Percentiles rank a stretch among this genome's conserved stretches.
phyloP scores from a whole-genome alignment of 2,329 filamentous ascomycete genomes.

The Ascochyta fabae region DNA sequence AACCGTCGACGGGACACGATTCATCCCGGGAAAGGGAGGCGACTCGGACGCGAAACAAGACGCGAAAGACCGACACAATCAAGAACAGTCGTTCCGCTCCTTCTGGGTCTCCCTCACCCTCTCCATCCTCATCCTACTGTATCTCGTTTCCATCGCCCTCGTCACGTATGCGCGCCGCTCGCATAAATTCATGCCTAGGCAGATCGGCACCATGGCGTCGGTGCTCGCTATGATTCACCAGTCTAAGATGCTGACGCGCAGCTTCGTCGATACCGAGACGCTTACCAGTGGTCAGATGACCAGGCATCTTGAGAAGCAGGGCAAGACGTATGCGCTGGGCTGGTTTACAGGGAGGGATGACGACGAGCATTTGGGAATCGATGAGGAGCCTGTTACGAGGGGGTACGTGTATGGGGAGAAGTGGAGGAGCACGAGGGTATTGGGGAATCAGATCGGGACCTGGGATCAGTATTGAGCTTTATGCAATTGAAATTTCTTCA shows the following conservation, averaged over 20 bases:
- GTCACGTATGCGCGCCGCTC: constrained; percentile 68
- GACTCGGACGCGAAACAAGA: constrained; percentile 19
- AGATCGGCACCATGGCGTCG: constrained; percentile 78
- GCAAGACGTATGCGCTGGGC: constrained; percentile 75
- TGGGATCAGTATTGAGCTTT: constrained; percentile 30
- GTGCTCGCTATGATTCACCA: constrained; percentile 81
- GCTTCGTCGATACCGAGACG: constrained; percentile 74
- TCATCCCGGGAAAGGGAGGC: constrained; percentile 51
- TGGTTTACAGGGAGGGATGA: constrained; percentile 79
- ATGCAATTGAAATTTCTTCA: not conserved
- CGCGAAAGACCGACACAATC: constrained; percentile 38
- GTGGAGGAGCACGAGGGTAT: constrained; percentile 43
- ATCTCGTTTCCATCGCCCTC: constrained; percentile 66
- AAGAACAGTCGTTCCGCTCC: constrained; percentile 58
- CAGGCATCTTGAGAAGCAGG: constrained; percentile 62
- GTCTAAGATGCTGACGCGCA: constrained; percentile 75
- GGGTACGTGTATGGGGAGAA: constrained; percentile 68
- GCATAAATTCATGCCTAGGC: constrained; percentile 75
- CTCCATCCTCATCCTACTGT: constrained; percentile 68
- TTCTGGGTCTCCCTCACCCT: constrained; percentile 71
- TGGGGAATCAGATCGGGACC: constrained; percentile 38
- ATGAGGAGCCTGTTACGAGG: constrained; percentile 73
- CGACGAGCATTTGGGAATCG: constrained; percentile 76
- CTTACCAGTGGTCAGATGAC: constrained; percentile 68
- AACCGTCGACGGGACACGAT: constrained; percentile 68